These are phyloP conservation scores for Blastomyces silverae DNA, from an alignment of 2,329 filamentous ascomycete genomes.

Conservation along the genomic window DNA sequence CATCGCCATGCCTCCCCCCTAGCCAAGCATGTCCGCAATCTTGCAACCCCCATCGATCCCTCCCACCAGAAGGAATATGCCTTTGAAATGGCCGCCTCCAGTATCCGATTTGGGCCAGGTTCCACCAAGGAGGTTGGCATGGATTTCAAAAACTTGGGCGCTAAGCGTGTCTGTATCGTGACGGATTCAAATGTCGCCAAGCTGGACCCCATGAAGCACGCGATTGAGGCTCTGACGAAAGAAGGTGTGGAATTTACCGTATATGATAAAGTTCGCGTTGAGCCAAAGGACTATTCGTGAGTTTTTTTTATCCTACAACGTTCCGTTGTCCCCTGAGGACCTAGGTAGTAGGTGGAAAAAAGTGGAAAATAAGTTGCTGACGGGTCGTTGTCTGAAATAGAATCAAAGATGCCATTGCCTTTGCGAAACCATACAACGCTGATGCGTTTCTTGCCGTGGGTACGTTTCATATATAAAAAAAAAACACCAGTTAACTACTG, in stretches of 20 bases:
- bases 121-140: conserved; percentile 95
- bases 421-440: conserved; percentile 69
- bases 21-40: conserved; percentile 50
- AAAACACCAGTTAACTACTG: not conserved
- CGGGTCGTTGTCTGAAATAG: conserved; percentile 40
- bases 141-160: conserved; percentile 89
- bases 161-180: conserved; percentile 81
- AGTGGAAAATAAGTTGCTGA: not conserved
- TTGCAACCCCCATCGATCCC: conserved; percentile 70
- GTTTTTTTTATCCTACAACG: conserved; percentile 28
- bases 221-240: conserved; percentile 66
- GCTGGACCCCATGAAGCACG: conserved; percentile 84
- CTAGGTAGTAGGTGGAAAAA: too few species aligned
- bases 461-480: conserved; percentile 22
- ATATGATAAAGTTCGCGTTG: conserved; percentile 71
- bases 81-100: conserved; percentile 96
- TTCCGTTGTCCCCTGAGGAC: not conserved
- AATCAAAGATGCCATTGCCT: conserved; percentile 81
- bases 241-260: conserved; percentile 77
- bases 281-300: conserved; percentile 90
- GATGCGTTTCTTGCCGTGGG: conserved; percentile 93
- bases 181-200: conserved; percentile 77
- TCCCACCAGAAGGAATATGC: conserved; percentile 86
- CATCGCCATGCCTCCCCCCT: conserved; percentile 27
- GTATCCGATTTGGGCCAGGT: conserved; percentile 88